A percentile compares a stretch with the other conserved stretches of the same genome.
Evolutionary conservation across 2,329 filamentous ascomycete genomes (phyloP).

Genomic region (Cryphonectria radicalis): DNA sequence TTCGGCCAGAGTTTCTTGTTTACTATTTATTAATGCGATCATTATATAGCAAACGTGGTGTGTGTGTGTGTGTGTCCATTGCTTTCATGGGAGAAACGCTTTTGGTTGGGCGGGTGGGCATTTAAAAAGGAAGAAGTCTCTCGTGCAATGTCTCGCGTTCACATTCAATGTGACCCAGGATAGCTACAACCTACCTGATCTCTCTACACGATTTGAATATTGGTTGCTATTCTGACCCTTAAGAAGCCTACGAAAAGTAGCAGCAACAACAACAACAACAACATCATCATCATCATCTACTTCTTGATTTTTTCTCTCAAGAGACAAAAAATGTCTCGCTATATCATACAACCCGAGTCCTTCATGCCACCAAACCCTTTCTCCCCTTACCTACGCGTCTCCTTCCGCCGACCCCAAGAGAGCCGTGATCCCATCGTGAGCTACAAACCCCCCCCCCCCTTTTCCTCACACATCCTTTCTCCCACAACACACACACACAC

Average conservation of each 20-base stretch:
- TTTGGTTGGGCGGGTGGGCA: too few species aligned
- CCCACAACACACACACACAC: too few species aligned
- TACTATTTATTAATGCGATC: neutral
- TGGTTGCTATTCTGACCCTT: too few species aligned
- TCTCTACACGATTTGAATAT: too few species aligned
- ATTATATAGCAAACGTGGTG: neutral
- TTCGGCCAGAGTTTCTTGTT: neutral
- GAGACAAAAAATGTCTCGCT: slow-evolving; percentile 18
- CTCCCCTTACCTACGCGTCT: slow-evolving; percentile 24
- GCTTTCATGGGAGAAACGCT: too few species aligned
- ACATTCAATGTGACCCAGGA: too few species aligned
- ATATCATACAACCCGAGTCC: slow-evolving; percentile 24
- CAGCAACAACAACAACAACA: too few species aligned
- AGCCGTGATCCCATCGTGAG: slow-evolving; percentile 28
- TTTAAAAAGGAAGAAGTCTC: neutral
- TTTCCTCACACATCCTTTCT: too few species aligned
- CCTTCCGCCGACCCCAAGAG: slow-evolving; percentile 26
- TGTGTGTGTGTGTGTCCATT: too few species aligned
- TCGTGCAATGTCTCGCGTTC: too few species aligned
- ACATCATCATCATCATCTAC: neutral
- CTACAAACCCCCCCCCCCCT: neutral
- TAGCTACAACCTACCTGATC: too few species aligned
- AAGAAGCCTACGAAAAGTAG: too few species aligned
- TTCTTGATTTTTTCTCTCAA: neutral
- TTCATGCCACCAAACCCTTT: slow-evolving; percentile 23